Evolutionary conservation across 192 early-diverging fungal genomes (phyloP), one percentile per base, ranked within the genome.

Genomic region (Umbelopsis sp.): DNA sequence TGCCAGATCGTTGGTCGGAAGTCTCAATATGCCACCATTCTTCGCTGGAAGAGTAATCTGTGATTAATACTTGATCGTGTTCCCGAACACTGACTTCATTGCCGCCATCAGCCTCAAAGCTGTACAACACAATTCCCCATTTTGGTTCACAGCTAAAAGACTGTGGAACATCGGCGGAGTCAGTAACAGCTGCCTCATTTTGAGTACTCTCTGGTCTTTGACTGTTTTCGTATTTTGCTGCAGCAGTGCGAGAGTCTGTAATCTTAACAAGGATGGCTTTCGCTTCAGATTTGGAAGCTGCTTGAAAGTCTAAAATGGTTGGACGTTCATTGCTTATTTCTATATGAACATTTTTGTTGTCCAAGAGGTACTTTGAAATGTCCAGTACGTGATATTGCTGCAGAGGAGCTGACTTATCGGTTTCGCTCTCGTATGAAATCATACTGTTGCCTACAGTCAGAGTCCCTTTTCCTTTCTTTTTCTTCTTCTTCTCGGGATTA

Each of bases 11-110:
- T 3, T 78, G 83, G 70, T 85, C 81, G 15, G 83, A 80, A 12
- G 83, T 82, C 7, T 84, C 80, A 58, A 91, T 73, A 49, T 92
- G 87, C 93, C 93, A 95, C 97, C 97, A 99, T 49, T 97, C 96
- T 6, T 88, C 81, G 37, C 86, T 87, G 58, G 92, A 90, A 11
- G 88, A 88, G 68, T 87, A 84, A 80, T 98, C 96, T 7, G 95
- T 74, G 18, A 98, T 89, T 70, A 94, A 75, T 46, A 99, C 78
- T 30, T 91, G 84, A 58, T 96, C 94, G 66, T 92, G 90, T 71
- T 95, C 95, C 0, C 74, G 68, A 16, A 99, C 94, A 8, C 83
- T 79, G n/a, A 99, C 77, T 81, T 99, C 97, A 67, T 95, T 97
- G 4, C 87, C 87, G 51, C 91, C 90, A 33, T 89, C 83, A 15